A percentile compares a stretch with the other conserved stretches of the same genome.
phyloP scores from a whole-genome alignment of 371 early-diverging fungal genomes.

The Smittium mucronatum region DNA sequence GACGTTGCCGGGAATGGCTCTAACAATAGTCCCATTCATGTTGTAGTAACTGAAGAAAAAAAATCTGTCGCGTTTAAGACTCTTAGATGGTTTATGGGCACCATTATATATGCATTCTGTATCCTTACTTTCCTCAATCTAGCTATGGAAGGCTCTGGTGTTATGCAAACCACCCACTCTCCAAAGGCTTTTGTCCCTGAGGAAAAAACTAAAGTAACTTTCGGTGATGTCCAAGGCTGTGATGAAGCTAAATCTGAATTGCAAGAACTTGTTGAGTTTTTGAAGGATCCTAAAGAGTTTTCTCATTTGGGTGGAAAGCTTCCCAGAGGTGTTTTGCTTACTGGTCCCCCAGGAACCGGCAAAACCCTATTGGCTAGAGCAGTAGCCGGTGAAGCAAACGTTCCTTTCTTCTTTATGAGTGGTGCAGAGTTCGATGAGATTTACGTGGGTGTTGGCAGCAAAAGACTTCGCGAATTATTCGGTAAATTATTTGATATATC shows the following conservation, averaged over 20 bases:
- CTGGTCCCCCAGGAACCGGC: conserved; percentile 99
- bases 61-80: conserved; percentile 56
- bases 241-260: conserved; percentile 95
- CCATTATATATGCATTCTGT: conserved; percentile 62
- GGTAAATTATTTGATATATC: too few species aligned
- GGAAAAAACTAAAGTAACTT: conserved; percentile 39
- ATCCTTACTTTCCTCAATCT: conserved; percentile 59
- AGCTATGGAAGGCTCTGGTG: conserved; percentile 60
- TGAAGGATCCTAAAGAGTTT: conserved; percentile 83
- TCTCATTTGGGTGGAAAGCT: conserved; percentile 90
- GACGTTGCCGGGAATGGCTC: neutral
- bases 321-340: conserved; percentile 92
- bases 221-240: conserved; percentile 92
- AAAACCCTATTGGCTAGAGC: conserved; percentile 83
- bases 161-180: conserved; percentile 47
- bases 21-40: conserved; percentile 14
- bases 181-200: conserved; percentile 57
- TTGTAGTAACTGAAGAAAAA: conserved; percentile 35
- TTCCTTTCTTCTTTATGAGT: conserved; percentile 94
- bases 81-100: conserved; percentile 53
- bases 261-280: conserved; percentile 87
- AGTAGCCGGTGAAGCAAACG: conserved; percentile 85
- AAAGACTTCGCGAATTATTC: conserved; percentile 12
- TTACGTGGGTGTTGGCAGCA: conserved; percentile 92
- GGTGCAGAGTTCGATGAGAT: conserved; percentile 97